Conservation (phyloP, 176 grass and related monocot species). For the Chloris gayana region DNA sequence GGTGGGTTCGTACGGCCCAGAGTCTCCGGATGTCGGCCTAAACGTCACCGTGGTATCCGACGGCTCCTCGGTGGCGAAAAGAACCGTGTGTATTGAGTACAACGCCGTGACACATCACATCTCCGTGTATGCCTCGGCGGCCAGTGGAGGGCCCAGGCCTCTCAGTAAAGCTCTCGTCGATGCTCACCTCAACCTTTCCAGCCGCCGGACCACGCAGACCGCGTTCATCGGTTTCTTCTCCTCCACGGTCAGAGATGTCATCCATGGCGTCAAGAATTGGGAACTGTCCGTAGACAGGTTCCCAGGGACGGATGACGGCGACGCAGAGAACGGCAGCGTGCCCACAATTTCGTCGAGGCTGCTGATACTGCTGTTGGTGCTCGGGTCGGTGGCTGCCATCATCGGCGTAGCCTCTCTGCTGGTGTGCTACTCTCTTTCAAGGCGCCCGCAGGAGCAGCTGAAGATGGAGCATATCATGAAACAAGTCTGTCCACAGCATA, state of each 20-base stretch:
- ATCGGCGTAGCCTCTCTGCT: not conserved
- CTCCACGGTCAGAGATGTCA: not conserved
- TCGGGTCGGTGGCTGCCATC: not conserved
- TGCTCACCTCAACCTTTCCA: not conserved
- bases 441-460: no score
- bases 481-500: no score
- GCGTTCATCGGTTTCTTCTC: conserved; percentile 14
- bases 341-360: not conserved
- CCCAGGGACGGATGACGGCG: not conserved
- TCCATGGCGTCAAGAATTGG: not conserved
- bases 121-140: not conserved
- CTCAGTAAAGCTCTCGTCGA: not conserved
- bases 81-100: conserved; percentile 15
- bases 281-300: not conserved
- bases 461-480: no score
- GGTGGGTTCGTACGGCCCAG: not conserved
- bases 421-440: no score
- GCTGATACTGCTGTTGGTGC: conserved; percentile 4
- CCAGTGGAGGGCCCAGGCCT: not conserved
- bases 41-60: not conserved
- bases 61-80: not conserved
- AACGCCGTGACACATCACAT: not conserved
- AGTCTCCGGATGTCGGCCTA: not conserved
- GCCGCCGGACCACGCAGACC: not conserved
- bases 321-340: not conserved